Conservation (phyloP, 305 asterid genomes). For the Fraxinus albicans region DNA sequence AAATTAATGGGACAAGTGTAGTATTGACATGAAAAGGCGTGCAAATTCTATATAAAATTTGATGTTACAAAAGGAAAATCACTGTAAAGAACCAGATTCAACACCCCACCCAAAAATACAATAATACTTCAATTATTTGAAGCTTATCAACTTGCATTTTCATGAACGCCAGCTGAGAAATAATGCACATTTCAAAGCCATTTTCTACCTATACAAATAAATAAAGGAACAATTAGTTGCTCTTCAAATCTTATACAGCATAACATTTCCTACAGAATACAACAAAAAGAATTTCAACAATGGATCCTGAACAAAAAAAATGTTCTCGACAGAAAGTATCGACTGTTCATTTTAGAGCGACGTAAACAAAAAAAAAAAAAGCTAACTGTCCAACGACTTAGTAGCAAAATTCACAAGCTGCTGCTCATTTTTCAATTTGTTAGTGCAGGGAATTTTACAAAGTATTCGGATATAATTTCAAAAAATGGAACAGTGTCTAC, state of each 20-base stretch:
- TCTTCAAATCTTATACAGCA: neutral
- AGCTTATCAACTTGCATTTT: neutral
- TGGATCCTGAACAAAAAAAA: neutral
- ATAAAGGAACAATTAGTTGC: neutral
- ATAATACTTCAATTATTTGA: neutral
- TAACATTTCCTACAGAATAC: neutral
- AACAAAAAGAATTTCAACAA: conserved; percentile 1
- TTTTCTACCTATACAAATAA: neutral
- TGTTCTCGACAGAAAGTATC: neutral
- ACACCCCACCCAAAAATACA: neutral
- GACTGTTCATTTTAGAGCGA: neutral
- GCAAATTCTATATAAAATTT: neutral
- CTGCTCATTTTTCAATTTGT: conserved; percentile 18
- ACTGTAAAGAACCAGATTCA: neutral
- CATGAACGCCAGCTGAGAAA: neutral
- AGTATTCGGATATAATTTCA: conserved; percentile 8
- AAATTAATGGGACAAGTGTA: neutral
- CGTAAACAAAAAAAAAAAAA: neutral
- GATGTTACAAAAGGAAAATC: neutral
- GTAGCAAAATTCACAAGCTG: conserved; percentile 4
- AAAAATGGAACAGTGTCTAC: neutral
- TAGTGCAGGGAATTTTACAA: conserved; percentile 27
- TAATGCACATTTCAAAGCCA: neutral
- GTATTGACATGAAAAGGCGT: neutral
- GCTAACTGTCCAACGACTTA: neutral